These are phyloP conservation scores for Plasmopara muralis DNA, from an alignment of 352 stramenopile species.

Conservation along the genomic window DNA sequence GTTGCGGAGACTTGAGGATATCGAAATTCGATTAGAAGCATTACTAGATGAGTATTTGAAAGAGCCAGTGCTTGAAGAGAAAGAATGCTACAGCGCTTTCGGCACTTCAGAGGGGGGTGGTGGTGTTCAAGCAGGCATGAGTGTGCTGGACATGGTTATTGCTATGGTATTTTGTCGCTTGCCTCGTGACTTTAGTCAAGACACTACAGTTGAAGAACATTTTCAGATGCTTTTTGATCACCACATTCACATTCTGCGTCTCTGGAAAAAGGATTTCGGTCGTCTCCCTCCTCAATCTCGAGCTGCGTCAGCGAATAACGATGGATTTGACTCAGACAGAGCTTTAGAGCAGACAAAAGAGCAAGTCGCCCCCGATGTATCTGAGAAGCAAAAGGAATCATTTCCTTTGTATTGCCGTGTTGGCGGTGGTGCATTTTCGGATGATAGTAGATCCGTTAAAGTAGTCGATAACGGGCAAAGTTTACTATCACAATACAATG, in stretches of 20 bases:
- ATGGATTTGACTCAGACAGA: constrained; percentile 12
- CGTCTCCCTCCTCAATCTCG: constrained; percentile 42
- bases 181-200: constrained; percentile 49
- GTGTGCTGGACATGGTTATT: constrained; percentile 82
- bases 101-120: constrained; percentile 14
- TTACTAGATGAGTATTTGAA: constrained; percentile 56
- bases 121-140: constrained; percentile 40
- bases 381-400: constrained; percentile 11
- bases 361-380: constrained; percentile 3
- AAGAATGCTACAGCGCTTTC: constrained; percentile 44
- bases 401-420: constrained; percentile 16
- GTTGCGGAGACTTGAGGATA: constrained; percentile 72
- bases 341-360: constrained; percentile 6
- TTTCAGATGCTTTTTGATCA: constrained; percentile 72
- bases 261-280: constrained; percentile 84
- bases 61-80: constrained; percentile 46
- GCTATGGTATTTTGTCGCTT: constrained; percentile 82
- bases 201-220: constrained; percentile 54
- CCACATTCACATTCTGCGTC: constrained; percentile 67
- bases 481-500: constrained; percentile 4
- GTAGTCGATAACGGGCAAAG: constrained; percentile 29
- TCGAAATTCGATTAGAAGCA: constrained; percentile 57
- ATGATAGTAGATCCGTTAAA: too few species aligned
- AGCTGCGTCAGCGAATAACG: constrained; percentile 6
- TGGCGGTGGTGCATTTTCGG: constrained; percentile 5